Evolutionary conservation across 208 protist species (phyloP), one percentile per base, ranked within the genome.

Genomic region (Acanthamoeba triangularis): DNA sequence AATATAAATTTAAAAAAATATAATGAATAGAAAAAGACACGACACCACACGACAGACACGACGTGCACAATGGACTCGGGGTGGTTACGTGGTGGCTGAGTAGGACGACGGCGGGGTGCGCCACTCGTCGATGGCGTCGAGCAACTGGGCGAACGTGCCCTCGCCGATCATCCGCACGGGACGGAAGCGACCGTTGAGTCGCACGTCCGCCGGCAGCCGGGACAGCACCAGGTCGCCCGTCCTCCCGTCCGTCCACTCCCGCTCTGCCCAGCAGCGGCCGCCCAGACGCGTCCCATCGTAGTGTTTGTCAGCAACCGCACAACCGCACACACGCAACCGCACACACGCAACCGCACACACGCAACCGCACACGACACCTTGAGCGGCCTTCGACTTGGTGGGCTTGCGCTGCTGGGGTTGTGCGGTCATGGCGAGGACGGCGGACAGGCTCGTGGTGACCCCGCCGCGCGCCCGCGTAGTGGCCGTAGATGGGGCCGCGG

Each of bases 81-180:
- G 63, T 35, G 63, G 3, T 10, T 37, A 87, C 78, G 78, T 37
- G 5, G 69, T 78, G 30, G 69, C 69, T 6, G 69, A 78, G 69
- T 78, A 78, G 69, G 35, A 78, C 16, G 78, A 61, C 3, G 78
- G 78, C 14, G 52, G 37, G 10, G 49, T 35, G 2, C 59, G 30
- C 85, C 52, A 76, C 59, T 92, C 85, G 41, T 92, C 85, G 59
- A 76, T 54, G 33, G 85, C 85, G 35, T 74, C 59, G 37, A 92
- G 49, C 30, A 92, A 35, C 85, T 92, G 85, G 25, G 85, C 63
- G 28, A 76, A 74, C 41, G 85, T 74, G 85, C 85, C 85, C 85
- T 92, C 56, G 52, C 56, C 85, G 59, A 92, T 54, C 11, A 92
- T 41, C 2, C 61, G 33, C 59, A 92, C 85, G 28, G 37, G 59